Evolutionary conservation across 352 stramenopile species (phyloP), one percentile per base, ranked within the genome.

Genomic region (Pythium aquatile): DNA sequence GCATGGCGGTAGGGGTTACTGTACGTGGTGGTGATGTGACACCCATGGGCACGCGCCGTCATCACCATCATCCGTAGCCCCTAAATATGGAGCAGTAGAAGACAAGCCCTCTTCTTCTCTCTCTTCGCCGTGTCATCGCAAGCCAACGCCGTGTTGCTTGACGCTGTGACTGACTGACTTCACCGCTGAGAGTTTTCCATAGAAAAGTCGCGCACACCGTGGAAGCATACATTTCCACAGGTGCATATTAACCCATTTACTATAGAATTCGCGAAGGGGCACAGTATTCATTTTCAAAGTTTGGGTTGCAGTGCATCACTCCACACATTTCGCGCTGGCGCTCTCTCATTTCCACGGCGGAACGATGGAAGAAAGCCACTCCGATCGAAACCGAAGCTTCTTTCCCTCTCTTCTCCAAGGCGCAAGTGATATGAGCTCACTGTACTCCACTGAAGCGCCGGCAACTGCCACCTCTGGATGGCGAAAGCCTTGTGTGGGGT

Each of bases 351-450:
- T 55, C 39, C 49, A 14, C 26, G 6, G 28, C 49, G 30, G 28
- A 55, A 40, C 49, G 49, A 55, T 40, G 16, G 49, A 55, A 55
- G 49, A 55, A 55, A 55, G 26, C 49, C 49, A 55, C 30, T 35
- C 7, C 5, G n/a, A 51, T 51, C 5, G 44, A 51, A 51, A 51
- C 44, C 44, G 44, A 17, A 26, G 44, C 30, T 29, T 51, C 44
- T 51, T 26, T 20, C 44, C 11, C 24, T 26, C 20, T 47, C 10
- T 14, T 24, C 20, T 24, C 20, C 20, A 24, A 17, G 14, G 8
- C 17, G 40, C 44, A 14, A 51, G n/a, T 51, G 44, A 51, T 51
- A 30, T 20, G 24, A 2, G 44, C 9, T 24, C 17, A 17, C 42
- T 42, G 37, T 4, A 42, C 37, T 42, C 17, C 44, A 51, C 17